Conservation (phyloP, 345 rosid genomes). For the Fremontodendron californicum region DNA sequence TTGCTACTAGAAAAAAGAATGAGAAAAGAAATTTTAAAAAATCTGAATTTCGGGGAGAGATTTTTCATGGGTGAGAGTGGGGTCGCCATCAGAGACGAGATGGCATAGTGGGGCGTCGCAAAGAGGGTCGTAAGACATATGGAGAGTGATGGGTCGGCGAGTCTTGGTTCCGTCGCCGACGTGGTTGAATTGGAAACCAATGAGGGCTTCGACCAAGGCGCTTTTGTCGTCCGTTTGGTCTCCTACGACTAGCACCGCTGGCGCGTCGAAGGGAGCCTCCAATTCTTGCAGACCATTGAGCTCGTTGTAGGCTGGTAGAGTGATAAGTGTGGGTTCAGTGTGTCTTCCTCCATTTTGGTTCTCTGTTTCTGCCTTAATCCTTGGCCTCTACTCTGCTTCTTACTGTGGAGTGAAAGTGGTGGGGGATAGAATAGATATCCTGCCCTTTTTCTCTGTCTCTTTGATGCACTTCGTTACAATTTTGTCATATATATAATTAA, state of each 20-base stretch:
- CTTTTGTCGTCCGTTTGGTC: conserved; percentile 94
- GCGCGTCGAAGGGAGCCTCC: conserved; percentile 82
- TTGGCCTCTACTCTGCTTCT: neutral
- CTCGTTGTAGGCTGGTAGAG: conserved; percentile 92
- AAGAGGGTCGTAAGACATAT: conserved; percentile 80
- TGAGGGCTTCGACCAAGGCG: conserved; percentile 90
- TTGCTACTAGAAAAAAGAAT: neutral
- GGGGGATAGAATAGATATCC: too few relatives aligned
- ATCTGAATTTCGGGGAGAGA: conserved; percentile 85
- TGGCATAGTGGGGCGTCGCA: conserved; percentile 61
- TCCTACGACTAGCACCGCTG: conserved; percentile 81
- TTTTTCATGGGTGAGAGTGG: conserved; percentile 42
- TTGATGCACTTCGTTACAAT: too few relatives aligned
- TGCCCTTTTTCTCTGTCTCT: too few relatives aligned
- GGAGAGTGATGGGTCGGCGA: conserved; percentile 90
- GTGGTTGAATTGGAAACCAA: conserved; percentile 98
- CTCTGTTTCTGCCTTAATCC: neutral
- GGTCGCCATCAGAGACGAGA: conserved; percentile 70
- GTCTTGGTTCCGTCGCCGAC: conserved; percentile 97
- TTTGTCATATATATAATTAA: too few relatives aligned
- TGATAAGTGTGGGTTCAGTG: conserved; percentile 40
- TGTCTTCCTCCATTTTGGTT: conserved; percentile 18
- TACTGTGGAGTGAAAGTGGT: neutral
- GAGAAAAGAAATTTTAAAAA: neutral
- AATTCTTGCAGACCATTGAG: conserved; percentile 83